A percentile compares a stretch with the other conserved stretches of the same genome.
Evolutionary conservation across 192 early-diverging fungal species (phyloP).

Genomic region (Podila verticillata): DNA sequence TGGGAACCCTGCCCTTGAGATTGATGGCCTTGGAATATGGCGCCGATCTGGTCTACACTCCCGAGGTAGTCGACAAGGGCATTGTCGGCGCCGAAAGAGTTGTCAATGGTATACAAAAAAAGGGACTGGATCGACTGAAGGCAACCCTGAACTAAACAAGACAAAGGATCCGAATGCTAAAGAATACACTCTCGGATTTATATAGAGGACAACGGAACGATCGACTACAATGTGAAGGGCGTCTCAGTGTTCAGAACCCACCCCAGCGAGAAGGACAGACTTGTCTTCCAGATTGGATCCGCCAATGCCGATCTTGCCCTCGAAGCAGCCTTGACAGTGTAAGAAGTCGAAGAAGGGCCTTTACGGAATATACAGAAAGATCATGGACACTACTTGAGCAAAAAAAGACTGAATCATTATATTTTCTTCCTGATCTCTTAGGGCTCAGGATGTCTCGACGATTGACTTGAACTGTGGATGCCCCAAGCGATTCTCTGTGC

Average conservation of each 20-base stretch:
- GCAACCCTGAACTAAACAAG: no score
- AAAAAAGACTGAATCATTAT: slow-evolving; percentile 13
- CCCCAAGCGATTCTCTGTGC: slow-evolving; percentile 94
- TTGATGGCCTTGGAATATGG: slow-evolving; percentile 87
- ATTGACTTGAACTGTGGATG: slow-evolving; percentile 99
- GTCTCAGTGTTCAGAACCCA: slow-evolving; percentile 79
- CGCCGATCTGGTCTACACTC: slow-evolving; percentile 92
- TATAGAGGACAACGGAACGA: slow-evolving; percentile 70
- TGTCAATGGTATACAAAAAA: slow-evolving; percentile 68
- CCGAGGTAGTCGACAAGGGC: slow-evolving; percentile 90
- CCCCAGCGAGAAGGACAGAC: slow-evolving; percentile 72
- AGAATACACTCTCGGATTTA: no score
- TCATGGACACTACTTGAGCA: neutral
- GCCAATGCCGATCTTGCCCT: slow-evolving; percentile 87
- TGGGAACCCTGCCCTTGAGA: slow-evolving; percentile 92
- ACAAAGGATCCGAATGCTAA: no score
- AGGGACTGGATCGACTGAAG: neutral
- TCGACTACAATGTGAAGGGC: slow-evolving; percentile 76
- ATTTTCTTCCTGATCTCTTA: slow-evolving; percentile 27
- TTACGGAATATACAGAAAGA: no score
- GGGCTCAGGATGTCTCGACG: slow-evolving; percentile 84
- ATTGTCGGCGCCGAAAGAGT: slow-evolving; percentile 78
- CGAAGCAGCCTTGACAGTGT: slow-evolving; percentile 85
- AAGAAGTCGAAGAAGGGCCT: slow-evolving; percentile 18
- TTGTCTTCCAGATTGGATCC: slow-evolving; percentile 96